A percentile compares a stretch with the other conserved stretches of the same genome.
Evolutionary conservation across 2,329 filamentous ascomycete species (phyloP).

Genomic region (Arthrobotrys conoides): DNA sequence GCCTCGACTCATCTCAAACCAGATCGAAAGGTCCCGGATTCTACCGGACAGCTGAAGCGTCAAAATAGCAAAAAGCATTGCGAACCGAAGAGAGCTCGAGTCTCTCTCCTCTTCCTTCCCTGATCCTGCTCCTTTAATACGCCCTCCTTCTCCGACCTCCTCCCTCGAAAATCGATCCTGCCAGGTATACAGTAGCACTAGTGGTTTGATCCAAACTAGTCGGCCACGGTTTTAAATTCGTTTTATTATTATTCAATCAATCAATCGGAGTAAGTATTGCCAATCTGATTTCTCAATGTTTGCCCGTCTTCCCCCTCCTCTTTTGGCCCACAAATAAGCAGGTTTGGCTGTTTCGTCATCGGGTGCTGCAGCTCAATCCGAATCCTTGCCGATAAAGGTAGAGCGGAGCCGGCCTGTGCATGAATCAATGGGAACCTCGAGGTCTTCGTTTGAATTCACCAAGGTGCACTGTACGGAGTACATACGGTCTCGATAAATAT

Average conservation of each 20-base stretch:
- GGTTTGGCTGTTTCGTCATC: slow-evolving; percentile 61
- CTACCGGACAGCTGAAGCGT: slow-evolving; percentile 57
- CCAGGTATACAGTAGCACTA: too few relatives aligned
- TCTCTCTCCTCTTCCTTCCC: background rate
- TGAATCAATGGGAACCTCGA: slow-evolving; percentile 41
- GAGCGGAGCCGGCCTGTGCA: slow-evolving; percentile 60
- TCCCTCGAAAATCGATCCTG: slow-evolving; percentile 32
- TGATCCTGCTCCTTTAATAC: background rate
- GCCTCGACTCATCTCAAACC: slow-evolving; percentile 1
- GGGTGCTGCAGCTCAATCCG: slow-evolving; percentile 59
- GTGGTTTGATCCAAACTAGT: slow-evolving; percentile 26
- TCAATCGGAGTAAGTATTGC: slow-evolving; percentile 53
- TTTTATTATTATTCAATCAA: background rate
- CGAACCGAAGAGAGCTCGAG: slow-evolving; percentile 57
- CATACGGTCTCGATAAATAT: slow-evolving; percentile 33
- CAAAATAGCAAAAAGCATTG: slow-evolving; percentile 61
- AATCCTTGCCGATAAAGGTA: slow-evolving; percentile 61
- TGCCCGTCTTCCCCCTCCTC: slow-evolving; percentile 40
- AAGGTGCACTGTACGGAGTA: too few relatives aligned
- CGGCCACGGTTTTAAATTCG: slow-evolving; percentile 35
- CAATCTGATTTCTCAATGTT: slow-evolving; percentile 33
- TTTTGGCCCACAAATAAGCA: slow-evolving; percentile 52
- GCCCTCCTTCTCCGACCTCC: background rate
- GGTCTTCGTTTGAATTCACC: slow-evolving; percentile 10
- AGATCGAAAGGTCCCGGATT: slow-evolving; percentile 45